A percentile compares a stretch with the other conserved stretches of the same genome.
Evolutionary conservation across 2,329 filamentous ascomycete genomes (phyloP).

Genomic region (Rhynchosporium secalis): DNA sequence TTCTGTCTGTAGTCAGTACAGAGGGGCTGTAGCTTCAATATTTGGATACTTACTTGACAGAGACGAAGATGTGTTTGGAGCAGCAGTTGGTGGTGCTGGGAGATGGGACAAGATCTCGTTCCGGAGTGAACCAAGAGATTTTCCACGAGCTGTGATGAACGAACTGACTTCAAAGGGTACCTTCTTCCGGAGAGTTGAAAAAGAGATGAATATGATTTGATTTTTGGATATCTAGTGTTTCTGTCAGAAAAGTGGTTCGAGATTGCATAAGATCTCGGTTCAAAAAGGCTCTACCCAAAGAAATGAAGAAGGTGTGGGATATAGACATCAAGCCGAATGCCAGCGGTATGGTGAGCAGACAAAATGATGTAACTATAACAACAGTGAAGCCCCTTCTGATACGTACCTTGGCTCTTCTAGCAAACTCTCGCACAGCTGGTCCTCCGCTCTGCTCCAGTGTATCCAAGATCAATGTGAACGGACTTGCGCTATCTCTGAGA

Average conservation of each 20-base stretch:
- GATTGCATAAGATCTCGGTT: background rate
- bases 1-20: conserved; percentile 47
- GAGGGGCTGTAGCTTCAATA: background rate
- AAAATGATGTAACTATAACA: background rate
- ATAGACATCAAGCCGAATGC: too few species aligned
- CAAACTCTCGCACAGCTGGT: conserved; percentile 71
- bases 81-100: conserved; percentile 25
- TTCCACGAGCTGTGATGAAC: conserved; percentile 65
- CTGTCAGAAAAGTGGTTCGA: background rate
- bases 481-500: conserved; percentile 75
- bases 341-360: background rate
- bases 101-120: conserved; percentile 58
- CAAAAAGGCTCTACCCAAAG: background rate
- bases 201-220: conserved; percentile 75
- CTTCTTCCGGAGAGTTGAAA: conserved; percentile 65
- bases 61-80: conserved; percentile 18
- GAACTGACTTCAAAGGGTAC: conserved; percentile 61
- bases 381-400: background rate
- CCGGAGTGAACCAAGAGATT: conserved; percentile 55
- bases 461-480: conserved; percentile 84
- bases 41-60: conserved; percentile 44
- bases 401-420: conserved; percentile 66
- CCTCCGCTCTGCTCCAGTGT: conserved; percentile 77
- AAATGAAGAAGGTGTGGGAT: too few species aligned
- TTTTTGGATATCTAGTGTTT: conserved; percentile 57